A percentile compares a stretch with the other conserved stretches of the same genome.
phyloP scores from a whole-genome alignment of 2,329 filamentous ascomycete genomes.

The Fusarium hostae region DNA sequence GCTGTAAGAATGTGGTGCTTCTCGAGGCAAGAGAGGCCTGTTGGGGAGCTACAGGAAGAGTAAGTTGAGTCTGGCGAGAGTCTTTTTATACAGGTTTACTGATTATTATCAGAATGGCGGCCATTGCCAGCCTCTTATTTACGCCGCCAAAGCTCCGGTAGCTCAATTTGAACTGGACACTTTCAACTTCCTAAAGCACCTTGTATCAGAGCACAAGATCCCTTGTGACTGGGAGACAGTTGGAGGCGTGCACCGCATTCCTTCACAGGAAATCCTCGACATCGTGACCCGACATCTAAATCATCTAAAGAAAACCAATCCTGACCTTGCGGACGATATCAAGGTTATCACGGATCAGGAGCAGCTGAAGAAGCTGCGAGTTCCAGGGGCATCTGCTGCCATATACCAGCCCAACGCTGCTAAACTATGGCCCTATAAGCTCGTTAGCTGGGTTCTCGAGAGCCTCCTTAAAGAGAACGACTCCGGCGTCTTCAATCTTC shows the following conservation, averaged over 20 bases:
- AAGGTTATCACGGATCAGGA: slow-evolving; percentile 53
- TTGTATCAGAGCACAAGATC: slow-evolving; percentile 68
- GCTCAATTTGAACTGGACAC: slow-evolving; percentile 79
- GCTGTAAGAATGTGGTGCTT: slow-evolving; percentile 69
- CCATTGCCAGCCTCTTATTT: slow-evolving; percentile 80
- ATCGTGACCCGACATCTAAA: slow-evolving; percentile 62
- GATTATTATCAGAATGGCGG: slow-evolving; percentile 66
- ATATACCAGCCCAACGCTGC: slow-evolving; percentile 73
- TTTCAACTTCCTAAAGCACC: slow-evolving; percentile 66
- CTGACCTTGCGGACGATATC: slow-evolving; percentile 65
- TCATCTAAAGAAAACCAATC: slow-evolving; percentile 60
- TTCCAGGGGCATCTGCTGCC: slow-evolving; percentile 69
- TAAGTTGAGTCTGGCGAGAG: slow-evolving; percentile 53
- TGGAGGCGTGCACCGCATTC: slow-evolving; percentile 72
- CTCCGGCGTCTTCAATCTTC: slow-evolving; percentile 70
- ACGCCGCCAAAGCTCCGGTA: slow-evolving; percentile 68
- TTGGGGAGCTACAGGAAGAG: slow-evolving; percentile 84
- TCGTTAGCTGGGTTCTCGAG: slow-evolving; percentile 78
- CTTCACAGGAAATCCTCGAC: slow-evolving; percentile 64
- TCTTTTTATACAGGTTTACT: neutral
- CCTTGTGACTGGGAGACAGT: slow-evolving; percentile 76
- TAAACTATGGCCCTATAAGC: slow-evolving; percentile 85
- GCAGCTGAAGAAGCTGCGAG: slow-evolving; percentile 62
- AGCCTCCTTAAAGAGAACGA: slow-evolving; percentile 57
- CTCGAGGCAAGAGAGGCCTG: slow-evolving; percentile 83